Conservation (phyloP, 495 filamentous ascomycete species). For the Penicillium waksmanii region DNA sequence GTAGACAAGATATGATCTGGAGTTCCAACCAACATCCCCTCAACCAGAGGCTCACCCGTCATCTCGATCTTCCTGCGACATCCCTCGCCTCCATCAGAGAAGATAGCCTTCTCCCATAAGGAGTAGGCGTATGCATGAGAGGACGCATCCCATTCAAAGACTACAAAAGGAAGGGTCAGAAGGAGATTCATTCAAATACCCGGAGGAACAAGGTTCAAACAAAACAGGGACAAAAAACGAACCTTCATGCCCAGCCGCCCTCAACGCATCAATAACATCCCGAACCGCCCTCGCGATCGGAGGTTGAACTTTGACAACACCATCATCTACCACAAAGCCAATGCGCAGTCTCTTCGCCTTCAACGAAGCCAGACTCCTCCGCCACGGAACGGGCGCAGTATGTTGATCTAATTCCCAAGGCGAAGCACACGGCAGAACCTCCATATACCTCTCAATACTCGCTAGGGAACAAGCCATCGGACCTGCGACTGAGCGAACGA, state of each 20-base stretch:
- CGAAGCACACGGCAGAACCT: slow-evolving; percentile 26
- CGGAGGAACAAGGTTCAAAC: background rate
- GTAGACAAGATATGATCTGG: slow-evolving; percentile 34
- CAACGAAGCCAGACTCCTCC: slow-evolving; percentile 32
- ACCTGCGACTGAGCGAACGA: slow-evolving; percentile 36
- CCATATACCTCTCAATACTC: slow-evolving; percentile 38
- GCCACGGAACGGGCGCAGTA: slow-evolving; percentile 50
- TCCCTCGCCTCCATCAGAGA: slow-evolving; percentile 61
- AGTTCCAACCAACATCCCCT: slow-evolving; percentile 48
- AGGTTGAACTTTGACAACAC: slow-evolving; percentile 58
- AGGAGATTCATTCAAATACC: background rate
- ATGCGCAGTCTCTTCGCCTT: slow-evolving; percentile 45
- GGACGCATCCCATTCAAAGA: slow-evolving; percentile 48
- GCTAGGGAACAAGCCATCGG: slow-evolving; percentile 32
- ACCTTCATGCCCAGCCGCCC: slow-evolving; percentile 47
- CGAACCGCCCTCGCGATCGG: slow-evolving; percentile 50
- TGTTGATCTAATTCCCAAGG: slow-evolving; percentile 40
- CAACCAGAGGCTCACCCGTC: slow-evolving; percentile 62
- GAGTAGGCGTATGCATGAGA: slow-evolving; percentile 36
- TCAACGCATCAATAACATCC: slow-evolving; percentile 47
- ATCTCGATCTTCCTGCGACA: slow-evolving; percentile 50
- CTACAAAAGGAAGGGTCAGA: slow-evolving; percentile 22
- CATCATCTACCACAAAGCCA: slow-evolving; percentile 57
- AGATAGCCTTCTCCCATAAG: slow-evolving; percentile 55
- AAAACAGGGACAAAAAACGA: background rate